A percentile compares a stretch with the other conserved stretches of the same genome.
phyloP scores from a whole-genome alignment of 805 yeast species.

The Hermanozyma aechmeae region DNA sequence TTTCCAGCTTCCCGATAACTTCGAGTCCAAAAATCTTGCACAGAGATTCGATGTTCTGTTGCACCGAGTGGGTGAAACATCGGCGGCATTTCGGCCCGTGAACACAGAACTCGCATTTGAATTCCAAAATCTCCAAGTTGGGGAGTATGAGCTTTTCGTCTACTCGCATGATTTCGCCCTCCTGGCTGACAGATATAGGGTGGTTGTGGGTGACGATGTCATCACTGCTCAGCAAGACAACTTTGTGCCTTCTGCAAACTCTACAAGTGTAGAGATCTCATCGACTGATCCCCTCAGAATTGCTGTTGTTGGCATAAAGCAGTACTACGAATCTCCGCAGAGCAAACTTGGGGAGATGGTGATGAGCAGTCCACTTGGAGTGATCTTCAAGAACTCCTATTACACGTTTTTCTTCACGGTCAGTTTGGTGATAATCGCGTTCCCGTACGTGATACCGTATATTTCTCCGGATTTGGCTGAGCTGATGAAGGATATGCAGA shows the following conservation, averaged over 20 bases:
- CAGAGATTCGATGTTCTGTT: no score
- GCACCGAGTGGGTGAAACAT: no score
- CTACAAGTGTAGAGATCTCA: no score
- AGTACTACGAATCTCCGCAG: conserved; percentile 24
- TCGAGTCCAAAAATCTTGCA: no score
- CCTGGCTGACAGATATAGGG: conserved; percentile 14
- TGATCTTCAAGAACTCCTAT: conserved; percentile 25
- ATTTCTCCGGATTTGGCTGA: conserved; percentile 31
- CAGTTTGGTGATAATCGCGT: conserved; percentile 17
- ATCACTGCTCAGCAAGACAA: conserved; percentile 16
- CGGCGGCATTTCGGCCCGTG: conserved; percentile 12
- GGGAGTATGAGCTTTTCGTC: conserved; percentile 25
- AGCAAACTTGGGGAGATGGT: conserved; percentile 23
- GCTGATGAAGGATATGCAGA: conserved; percentile 14
- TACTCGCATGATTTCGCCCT: conserved; percentile 28
- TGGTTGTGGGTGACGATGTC: conserved; percentile 14
- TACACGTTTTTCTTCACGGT: conserved; percentile 25
- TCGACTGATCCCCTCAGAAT: conserved; percentile 5
- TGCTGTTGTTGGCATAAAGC: conserved; percentile 19
- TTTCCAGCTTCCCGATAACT: no score
- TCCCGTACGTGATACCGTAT: conserved; percentile 21
- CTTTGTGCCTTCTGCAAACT: no score
- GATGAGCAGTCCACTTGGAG: conserved; percentile 32
- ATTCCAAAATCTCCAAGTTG: conserved; percentile 14
- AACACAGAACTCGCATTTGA: conserved; percentile 17